Evolutionary conservation across 2,329 filamentous ascomycete species (phyloP), one percentile per base, ranked within the genome.

Genomic region (Calonectria henricotiae): DNA sequence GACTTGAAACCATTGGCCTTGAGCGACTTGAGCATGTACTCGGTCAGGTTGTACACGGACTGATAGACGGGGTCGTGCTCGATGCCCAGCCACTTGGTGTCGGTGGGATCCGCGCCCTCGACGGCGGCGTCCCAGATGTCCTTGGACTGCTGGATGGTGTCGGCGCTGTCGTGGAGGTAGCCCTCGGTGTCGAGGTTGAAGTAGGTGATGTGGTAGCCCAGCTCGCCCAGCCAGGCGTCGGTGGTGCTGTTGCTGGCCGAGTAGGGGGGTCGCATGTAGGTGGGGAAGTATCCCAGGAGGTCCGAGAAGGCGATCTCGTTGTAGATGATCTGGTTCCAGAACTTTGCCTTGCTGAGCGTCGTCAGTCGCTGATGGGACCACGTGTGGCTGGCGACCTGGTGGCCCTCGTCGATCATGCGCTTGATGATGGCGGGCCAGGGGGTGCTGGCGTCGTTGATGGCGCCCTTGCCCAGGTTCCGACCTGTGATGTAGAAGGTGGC

Each of bases 121-220:
- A 84, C 81, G 17, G 77, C 77, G 1, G 72, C 70, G 47, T 82
- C 81, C 77, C 80, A 84, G 30, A 80, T 82, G 4, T 77, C 75
- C 71, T 88, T 84, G 66, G 84, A 86, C 9, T 82, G 75, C 66
- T 82, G 79, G 73, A 90, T 89, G 67, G 82, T 82, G 41, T 85
- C 80, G 6, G 87, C 83, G 17, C 80, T 81, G 65, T 86, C 83
- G 74, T 90, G 86, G 65, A 89, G 81, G 76, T 90, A 91, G 66
- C 90, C 89, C 66, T 89, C 85, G 3, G 89, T 91, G 76, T 91
- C 89, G 51, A 91, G 81, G 76, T 90, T 87, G 75, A 89, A 90
- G 80, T 90, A 89, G 32, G 85, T 85, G 75, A 90, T 77, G 76
- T 90, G 87, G 79, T 90, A 90, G n/a, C 86, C 87, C 6, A 90